These are phyloP conservation scores for Stemphylium vesicarium DNA, from an alignment of 2,329 filamentous ascomycete genomes.

Conservation along the genomic window DNA sequence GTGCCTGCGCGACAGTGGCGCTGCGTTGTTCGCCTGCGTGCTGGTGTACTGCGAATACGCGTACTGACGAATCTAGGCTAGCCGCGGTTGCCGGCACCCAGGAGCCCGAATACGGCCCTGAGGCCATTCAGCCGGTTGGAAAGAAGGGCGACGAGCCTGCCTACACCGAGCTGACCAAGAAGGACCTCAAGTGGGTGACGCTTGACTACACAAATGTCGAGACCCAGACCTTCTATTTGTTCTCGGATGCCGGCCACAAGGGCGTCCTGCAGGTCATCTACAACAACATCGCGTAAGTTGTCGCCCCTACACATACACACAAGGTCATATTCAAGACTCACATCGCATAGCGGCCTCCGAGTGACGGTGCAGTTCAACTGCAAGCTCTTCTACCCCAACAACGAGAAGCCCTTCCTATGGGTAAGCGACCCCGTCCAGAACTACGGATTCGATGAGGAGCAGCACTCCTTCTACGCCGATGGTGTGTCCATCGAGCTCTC, in stretches of 20 bases:
- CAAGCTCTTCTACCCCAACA: conserved; percentile 84
- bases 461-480: conserved; percentile 83
- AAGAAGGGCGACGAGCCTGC: conserved; percentile 78
- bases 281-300: conserved; percentile 88
- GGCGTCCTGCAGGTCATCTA: conserved; percentile 92
- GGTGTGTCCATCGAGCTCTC: conserved; percentile 85
- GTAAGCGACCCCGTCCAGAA: conserved; percentile 80
- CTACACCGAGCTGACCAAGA: conserved; percentile 78
- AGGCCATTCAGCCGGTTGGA: conserved; percentile 84
- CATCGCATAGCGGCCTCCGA: conserved; percentile 73
- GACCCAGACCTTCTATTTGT: conserved; percentile 93
- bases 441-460: conserved; percentile 83
- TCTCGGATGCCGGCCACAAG: conserved; percentile 76
- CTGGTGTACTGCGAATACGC: neutral
- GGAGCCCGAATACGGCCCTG: conserved; percentile 92
- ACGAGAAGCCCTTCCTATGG: conserved; percentile 79
- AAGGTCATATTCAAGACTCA: conserved; percentile 21
- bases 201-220: conserved; percentile 89
- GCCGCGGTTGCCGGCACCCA: conserved; percentile 89
- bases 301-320: neutral
- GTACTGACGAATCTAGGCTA: conserved; percentile 52
- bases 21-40: neutral
- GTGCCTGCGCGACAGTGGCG: conserved; percentile 24
- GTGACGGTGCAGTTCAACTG: conserved; percentile 93
- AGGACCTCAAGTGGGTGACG: conserved; percentile 82